phyloP scores from a whole-genome alignment of 495 filamentous ascomycete species.

The Zalerion maritima region DNA sequence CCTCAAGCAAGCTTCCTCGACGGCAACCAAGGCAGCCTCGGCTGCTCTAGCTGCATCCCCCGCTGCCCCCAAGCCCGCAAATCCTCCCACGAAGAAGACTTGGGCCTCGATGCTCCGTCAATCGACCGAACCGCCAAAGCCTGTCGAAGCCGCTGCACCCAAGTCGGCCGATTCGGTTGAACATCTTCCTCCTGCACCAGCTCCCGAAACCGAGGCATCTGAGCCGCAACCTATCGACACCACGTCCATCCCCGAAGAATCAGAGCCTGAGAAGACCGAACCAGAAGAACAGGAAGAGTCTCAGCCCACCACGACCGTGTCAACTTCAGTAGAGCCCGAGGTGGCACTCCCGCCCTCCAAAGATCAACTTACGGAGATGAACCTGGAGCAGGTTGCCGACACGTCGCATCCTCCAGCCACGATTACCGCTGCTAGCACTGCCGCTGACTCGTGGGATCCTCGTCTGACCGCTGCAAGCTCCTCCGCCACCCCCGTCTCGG shows the following conservation, averaged over 20 bases:
- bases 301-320: constrained; percentile 14
- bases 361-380: constrained; percentile 76
- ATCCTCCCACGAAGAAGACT: constrained; percentile 30
- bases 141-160: constrained; percentile 26
- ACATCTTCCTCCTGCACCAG: constrained; percentile 19
- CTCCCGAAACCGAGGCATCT: constrained; percentile 16
- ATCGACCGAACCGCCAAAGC: constrained; percentile 27
- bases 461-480: constrained; percentile 34
- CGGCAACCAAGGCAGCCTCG: constrained; percentile 9
- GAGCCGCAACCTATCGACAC: constrained; percentile 18
- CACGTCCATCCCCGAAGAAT: constrained; percentile 3
- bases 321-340: constrained; percentile 31
- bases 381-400: constrained; percentile 81
- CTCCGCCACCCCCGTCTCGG: constrained; percentile 37
- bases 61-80: constrained; percentile 14
- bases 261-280: constrained; percentile 11
- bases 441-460: constrained; percentile 68
- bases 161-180: constrained; percentile 27
- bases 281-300: constrained; percentile 15
- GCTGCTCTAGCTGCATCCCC: constrained; percentile 10
- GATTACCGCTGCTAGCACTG: constrained; percentile 79
- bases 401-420: constrained; percentile 56
- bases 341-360: constrained; percentile 50
- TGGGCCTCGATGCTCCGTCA: constrained; percentile 44
- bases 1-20: constrained; percentile 16